Base-by-base conservation (phyloP, 208 protist species). In the Lotmaria passim region DNA sequence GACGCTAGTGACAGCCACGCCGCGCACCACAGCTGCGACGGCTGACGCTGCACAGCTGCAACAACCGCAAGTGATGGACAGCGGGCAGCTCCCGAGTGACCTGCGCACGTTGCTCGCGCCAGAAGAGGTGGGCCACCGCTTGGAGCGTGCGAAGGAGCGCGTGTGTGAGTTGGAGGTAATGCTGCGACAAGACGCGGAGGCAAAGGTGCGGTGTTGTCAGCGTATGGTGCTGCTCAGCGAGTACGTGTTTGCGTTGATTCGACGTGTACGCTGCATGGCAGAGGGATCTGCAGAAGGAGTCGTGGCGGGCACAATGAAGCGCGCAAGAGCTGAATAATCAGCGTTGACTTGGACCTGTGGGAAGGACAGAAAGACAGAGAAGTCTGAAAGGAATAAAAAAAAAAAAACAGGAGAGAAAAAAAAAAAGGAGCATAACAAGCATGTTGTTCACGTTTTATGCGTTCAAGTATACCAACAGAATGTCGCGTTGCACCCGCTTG, bases 171-270 rank as follows among this genome's bases (percentile, higher is more conserved):
- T 88, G 61, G 78, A 88, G 48, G 24, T 60, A 41, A 51, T 73
- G 51, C 53, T 70, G 34, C 67, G 38, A 14, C 75, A 75, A 21
- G 69, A 83, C 17, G 58, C 73, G 12, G 47, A 57, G 48, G 61
- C 51, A 3, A 71, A 78, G 31, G 52, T 86, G 58, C 65, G 63
- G 30, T 82, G 80, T 47, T 71, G 67, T 47, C 72, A 85, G 55
- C 77, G 78, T 36, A 86, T 86, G 81, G 69, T 86, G 51, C 59
- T 86, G 31, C 69, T 87, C 36, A 72, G 76, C 28, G 70, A 70
- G 63, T 77, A 73, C 46, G 69, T 73, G 44, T 46, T 28, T 3
- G 47, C 67, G 17, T 28, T 82, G 52, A 14, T 78, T 41, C 69
- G 43, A 31, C 72, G 75, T 50, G 51, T 47, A 5, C 60, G 19